Percentiles rank a stretch among this genome's conserved stretches.
These are phyloP conservation scores for Microbotryum scabiosae DNA, from an alignment of 1,284 basidiomycete genomes.

Conservation along the genomic window DNA sequence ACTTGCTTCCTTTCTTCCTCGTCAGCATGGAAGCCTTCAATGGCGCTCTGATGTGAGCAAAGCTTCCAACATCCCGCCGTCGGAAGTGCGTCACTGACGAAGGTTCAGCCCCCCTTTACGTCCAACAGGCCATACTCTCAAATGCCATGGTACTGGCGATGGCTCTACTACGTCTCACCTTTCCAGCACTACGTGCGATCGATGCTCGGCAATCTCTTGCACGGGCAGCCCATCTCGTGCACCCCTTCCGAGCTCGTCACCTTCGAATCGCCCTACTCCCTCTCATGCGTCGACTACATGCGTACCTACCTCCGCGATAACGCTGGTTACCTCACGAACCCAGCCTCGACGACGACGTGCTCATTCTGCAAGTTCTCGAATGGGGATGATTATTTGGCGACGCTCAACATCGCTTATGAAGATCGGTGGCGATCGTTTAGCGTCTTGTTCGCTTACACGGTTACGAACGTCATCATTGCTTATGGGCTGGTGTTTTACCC, in stretches of 20 bases:
- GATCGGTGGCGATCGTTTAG: conserved; percentile 21
- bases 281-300: conserved; percentile 12
- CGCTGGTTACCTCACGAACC: conserved; percentile 73
- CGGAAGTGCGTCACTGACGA: background rate
- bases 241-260: conserved; percentile 18
- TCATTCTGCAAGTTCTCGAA: conserved; percentile 60
- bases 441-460: conserved; percentile 20
- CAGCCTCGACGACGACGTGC: conserved; percentile 53
- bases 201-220: conserved; percentile 57
- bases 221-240: conserved; percentile 55
- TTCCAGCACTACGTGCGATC: conserved; percentile 46
- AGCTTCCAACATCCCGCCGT: background rate
- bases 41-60: conserved; percentile 29
- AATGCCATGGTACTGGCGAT: conserved; percentile 32
- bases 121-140: conserved; percentile 26
- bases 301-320: conserved; percentile 38
- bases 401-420: conserved; percentile 20
- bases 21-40: conserved; percentile 36
- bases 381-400: conserved; percentile 56
- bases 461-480: conserved; percentile 18
- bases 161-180: conserved; percentile 63
- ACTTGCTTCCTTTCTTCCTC: conserved; percentile 35
- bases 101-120: conserved; percentile 6
- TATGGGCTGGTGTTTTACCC: conserved; percentile 27
- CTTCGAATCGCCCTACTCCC: conserved; percentile 10